Base-by-base conservation (phyloP, 306 rosid species). In the Canavalia ensiformis region DNA sequence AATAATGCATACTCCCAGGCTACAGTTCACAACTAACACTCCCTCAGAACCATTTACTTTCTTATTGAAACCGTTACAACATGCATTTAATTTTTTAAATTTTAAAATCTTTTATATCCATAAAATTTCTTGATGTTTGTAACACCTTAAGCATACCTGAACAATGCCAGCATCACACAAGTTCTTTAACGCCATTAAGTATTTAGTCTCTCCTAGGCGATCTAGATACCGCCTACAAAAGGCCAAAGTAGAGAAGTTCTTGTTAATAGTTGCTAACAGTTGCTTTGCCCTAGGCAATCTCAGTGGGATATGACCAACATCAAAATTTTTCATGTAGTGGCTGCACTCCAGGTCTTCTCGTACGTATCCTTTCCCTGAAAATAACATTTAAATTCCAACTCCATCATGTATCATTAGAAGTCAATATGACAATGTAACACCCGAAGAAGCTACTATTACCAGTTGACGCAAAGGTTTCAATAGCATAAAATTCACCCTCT, bases 331-430 rank as follows among this genome's bases (percentile, higher is more conserved):
- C 99, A 93, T 95, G 85, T 95, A 95, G 90, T 93, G 97, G 86
- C 99, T 95, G 88, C 99, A 95, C 76, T 95, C 99, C 81, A 95
- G 90, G 87, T 95, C 98, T 88, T 95, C 99, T 83, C 97, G 90
- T 56, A 95, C 97, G 72, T 91, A 88, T 50, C 99, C 99, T 83
- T 93, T 95, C 74, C 99, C 99, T 93, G 82, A 76, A 88, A 66
- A 85, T 41, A 68, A 75, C 74, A 82, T 60, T 34, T 28, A 69
- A 68, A 29, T 8, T 76, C 33, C 58, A 71, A 58, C 77, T 75
- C 30, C 33, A 64, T 72, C 54, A 41, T 58, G 72, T 56, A 83
- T 80, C 49, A 62, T 18, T 39, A 67, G 12, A 83, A 39, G 75
- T 6, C 52, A 77, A 47, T 63, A 75, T 28, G 72, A 34, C 25